phyloP scores from a whole-genome alignment of 1,284 basidiomycete genomes.

The Takashimella tepidaria region DNA sequence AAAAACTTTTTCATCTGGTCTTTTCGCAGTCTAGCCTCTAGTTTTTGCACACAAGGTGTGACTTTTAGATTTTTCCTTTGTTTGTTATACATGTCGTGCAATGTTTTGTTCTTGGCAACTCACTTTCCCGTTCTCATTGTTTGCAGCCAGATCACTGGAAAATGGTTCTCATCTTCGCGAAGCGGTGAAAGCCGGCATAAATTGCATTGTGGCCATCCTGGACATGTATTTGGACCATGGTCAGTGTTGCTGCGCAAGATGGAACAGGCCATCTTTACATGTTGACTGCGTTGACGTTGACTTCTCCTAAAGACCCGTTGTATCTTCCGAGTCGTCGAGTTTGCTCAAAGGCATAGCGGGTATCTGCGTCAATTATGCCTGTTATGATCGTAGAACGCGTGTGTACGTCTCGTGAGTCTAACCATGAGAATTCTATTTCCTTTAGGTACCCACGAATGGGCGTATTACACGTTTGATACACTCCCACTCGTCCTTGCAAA shows the following conservation, averaged over 20 bases:
- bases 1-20: constrained; percentile 59
- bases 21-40: constrained; percentile 56
- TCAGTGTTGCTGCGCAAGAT: too few species aligned
- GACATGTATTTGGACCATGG: constrained; percentile 60
- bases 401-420: background rate
- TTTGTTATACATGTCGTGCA: too few species aligned
- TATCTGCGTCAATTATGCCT: too few species aligned
- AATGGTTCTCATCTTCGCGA: background rate
- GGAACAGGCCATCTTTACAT: too few species aligned
- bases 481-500: constrained; percentile 56
- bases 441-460: constrained; percentile 57
- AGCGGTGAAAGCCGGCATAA: constrained; percentile 54
- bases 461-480: constrained; percentile 64
- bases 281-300: background rate
- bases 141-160: too few species aligned
- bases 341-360: constrained; percentile 60
- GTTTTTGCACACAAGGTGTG: constrained; percentile 57
- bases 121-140: too few species aligned
- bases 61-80: constrained; percentile 10
- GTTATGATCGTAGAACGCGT: too few species aligned
- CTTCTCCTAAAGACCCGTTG: constrained; percentile 60
- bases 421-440: too few species aligned
- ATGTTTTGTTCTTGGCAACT: too few species aligned
- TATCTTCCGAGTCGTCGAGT: constrained; percentile 61
- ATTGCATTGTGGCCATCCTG: constrained; percentile 53